A percentile compares a stretch with the other conserved stretches of the same genome.
Evolutionary conservation across 805 yeast species (phyloP).

Genomic region (Spencermartinsiella europaea): DNA sequence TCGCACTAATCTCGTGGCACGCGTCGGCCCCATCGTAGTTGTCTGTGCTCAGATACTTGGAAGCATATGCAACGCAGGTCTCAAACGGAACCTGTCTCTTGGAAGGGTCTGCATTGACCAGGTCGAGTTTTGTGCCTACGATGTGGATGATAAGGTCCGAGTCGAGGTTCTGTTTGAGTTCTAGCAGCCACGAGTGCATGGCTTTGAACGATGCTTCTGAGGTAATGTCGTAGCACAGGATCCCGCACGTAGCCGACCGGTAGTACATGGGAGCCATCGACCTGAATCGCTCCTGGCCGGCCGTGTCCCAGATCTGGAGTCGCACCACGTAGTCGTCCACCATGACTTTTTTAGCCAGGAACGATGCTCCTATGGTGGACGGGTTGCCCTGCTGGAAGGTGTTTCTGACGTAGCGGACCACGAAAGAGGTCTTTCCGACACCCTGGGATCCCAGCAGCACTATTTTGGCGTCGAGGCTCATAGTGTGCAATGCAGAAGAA

Average conservation of each 20-base stretch:
- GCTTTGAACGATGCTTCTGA: constrained; percentile 31
- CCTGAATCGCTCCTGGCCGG: constrained; percentile 95
- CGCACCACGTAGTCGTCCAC: constrained; percentile 31
- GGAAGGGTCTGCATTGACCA: constrained; percentile 31
- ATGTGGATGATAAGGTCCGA: constrained; percentile 29
- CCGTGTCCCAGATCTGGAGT: constrained; percentile 83
- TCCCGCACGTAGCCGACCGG: constrained; percentile 37
- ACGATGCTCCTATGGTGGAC: constrained; percentile 34
- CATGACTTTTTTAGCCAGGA: constrained; percentile 31
- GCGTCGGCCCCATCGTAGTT: constrained; percentile 24
- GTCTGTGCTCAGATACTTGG: constrained; percentile 19
- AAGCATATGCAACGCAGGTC: constrained; percentile 30
- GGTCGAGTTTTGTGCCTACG: constrained; percentile 33
- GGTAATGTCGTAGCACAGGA: constrained; percentile 33
- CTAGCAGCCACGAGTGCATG: constrained; percentile 33
- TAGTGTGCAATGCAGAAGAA: constrained; percentile 11
- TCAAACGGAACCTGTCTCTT: constrained; percentile 32
- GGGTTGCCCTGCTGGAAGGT: constrained; percentile 32
- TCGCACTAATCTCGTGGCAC: constrained; percentile 33
- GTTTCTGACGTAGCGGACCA: constrained; percentile 32
- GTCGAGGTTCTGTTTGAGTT: constrained; percentile 28
- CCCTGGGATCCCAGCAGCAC: constrained; percentile 34
- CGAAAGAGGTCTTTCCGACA: constrained; percentile 34
- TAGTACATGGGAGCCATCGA: constrained; percentile 58
- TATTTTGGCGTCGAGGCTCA: constrained; percentile 34